Evolutionary conservation across 129 eudicot species (phyloP).

Genomic region (Chrysanthemum seticuspe): DNA sequence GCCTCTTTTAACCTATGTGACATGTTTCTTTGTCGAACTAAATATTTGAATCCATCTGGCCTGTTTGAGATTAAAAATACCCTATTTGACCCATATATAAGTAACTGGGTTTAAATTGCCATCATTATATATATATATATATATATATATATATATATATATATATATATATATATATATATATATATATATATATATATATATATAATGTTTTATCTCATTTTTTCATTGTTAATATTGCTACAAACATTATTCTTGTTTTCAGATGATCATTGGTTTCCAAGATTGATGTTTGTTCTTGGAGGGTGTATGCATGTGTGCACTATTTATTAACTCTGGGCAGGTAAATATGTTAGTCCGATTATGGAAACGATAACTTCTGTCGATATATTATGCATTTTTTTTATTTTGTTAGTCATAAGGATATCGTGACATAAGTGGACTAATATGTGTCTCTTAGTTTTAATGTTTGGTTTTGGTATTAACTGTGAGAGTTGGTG

Average conservation of each 20-base stretch:
- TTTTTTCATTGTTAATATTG: not conserved
- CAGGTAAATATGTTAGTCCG: too few species aligned
- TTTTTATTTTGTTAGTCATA: too few species aligned
- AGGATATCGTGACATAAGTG: too few species aligned
- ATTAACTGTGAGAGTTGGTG: too few species aligned
- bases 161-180: not conserved
- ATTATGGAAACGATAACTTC: too few species aligned
- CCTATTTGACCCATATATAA: not conserved
- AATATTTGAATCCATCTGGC: not conserved
- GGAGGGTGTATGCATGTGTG: conserved; percentile 57
- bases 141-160: not conserved
- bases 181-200: not conserved
- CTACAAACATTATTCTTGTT: conserved; percentile 9
- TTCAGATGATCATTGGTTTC: conserved; percentile 54
- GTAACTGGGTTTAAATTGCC: not conserved
- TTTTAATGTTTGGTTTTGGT: too few species aligned
- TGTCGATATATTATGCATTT: too few species aligned
- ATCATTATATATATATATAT: not conserved
- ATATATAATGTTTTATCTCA: not conserved
- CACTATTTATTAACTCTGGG: not conserved
- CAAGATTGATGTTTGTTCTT: conserved; percentile 65
- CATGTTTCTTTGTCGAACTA: not conserved
- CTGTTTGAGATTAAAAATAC: not conserved
- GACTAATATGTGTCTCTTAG: too few species aligned
- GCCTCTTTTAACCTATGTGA: not conserved